Conservation (phyloP, 2,329 filamentous ascomycete genomes). For the Phialophora macrospora region DNA sequence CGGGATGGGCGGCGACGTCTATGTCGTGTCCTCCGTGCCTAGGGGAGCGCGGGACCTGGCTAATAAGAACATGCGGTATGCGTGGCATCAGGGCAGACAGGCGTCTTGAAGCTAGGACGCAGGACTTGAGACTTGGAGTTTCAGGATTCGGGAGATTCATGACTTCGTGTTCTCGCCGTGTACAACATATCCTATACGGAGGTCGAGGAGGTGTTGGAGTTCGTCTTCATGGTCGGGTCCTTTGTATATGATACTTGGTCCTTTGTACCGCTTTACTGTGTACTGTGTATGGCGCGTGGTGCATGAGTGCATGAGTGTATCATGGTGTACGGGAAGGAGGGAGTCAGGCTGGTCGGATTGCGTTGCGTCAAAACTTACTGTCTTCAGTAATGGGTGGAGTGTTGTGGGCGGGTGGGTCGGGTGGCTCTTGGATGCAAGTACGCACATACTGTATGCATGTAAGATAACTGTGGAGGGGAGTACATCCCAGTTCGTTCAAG, state of each 20-base stretch:
- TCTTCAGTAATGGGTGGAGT: too few relatives aligned
- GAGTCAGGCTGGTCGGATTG: too few relatives aligned
- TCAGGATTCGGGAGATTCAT: neutral
- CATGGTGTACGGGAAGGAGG: neutral
- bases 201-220: too few relatives aligned
- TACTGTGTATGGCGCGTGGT: neutral
- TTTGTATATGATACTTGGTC: neutral
- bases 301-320: neutral
- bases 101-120: neutral
- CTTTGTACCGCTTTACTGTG: neutral
- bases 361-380: too few relatives aligned
- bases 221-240: too few relatives aligned
- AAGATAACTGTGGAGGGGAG: too few relatives aligned
- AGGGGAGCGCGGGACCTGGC: neutral
- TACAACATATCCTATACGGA: neutral
- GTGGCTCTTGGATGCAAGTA: too few relatives aligned
- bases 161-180: neutral
- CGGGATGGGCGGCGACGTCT: neutral
- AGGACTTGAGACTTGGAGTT: neutral
- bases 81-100: constrained; percentile 22
- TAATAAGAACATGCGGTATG: constrained; percentile 23
- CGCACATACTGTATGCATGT: too few relatives aligned
- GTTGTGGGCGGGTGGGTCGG: too few relatives aligned
- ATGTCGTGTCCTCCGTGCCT: neutral
- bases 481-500: too few relatives aligned